These are phyloP conservation scores for Cenchrus americanus DNA, from an alignment of 176 grass and related monocot genomes.

Conservation along the genomic window DNA sequence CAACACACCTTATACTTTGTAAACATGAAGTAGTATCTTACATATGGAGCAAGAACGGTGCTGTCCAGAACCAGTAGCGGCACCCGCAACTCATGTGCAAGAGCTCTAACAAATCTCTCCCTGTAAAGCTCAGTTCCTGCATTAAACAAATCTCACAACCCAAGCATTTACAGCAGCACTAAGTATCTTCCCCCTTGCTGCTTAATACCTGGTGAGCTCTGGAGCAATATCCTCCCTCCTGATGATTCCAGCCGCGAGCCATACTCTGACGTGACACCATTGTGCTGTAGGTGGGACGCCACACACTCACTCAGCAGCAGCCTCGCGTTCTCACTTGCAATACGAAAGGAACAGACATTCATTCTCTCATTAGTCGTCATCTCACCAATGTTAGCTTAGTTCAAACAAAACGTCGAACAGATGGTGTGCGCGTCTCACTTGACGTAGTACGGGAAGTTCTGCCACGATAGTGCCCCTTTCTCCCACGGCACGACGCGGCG, in stretches of 20 bases:
- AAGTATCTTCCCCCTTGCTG: constrained; percentile 18
- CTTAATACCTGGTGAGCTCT: constrained; percentile 78
- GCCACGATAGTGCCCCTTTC: constrained; percentile 77
- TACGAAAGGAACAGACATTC: constrained; percentile 24
- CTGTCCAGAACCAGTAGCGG: constrained; percentile 84
- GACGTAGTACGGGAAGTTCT: constrained; percentile 88
- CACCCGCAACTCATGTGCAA: constrained; percentile 81
- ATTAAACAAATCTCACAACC: constrained; percentile 43
- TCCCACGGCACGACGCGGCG: constrained; percentile 85
- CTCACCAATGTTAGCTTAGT: constrained; percentile 24
- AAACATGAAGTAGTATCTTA: constrained; percentile 50
- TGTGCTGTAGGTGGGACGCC: constrained; percentile 77
- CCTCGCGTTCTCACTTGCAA: constrained; percentile 66
- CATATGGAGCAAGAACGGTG: constrained; percentile 82
- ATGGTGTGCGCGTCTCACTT: constrained; percentile 55
- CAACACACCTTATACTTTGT: constrained; percentile 30
- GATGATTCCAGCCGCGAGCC: constrained; percentile 77
- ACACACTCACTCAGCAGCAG: constrained; percentile 72
- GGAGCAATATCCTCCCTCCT: constrained; percentile 75
- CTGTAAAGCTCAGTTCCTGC: constrained; percentile 96
- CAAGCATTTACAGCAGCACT: constrained; percentile 16
- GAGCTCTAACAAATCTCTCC: constrained; percentile 89
- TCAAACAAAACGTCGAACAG: constrained; percentile 47
- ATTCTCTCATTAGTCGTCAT: constrained; percentile 3
- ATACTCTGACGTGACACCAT: constrained; percentile 60